A percentile compares a stretch with the other conserved stretches of the same genome.
phyloP scores from a whole-genome alignment of 2,329 filamentous ascomycete genomes.

The Tolypocladium guangdongense region DNA sequence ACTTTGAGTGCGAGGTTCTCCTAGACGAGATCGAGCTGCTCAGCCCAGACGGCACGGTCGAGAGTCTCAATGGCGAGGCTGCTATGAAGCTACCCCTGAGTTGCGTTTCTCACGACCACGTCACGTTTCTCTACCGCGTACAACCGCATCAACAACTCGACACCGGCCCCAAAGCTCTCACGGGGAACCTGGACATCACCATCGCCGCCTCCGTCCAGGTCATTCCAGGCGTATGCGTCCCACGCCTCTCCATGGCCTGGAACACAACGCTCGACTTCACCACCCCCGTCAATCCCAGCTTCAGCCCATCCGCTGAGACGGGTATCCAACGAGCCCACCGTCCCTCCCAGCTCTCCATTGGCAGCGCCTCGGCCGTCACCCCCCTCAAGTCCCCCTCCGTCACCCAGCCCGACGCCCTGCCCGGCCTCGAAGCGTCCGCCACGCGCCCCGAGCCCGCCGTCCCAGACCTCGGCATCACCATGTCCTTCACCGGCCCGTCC shows the following conservation, averaged over 20 bases:
- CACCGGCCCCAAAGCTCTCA: constrained; percentile 31
- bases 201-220: constrained; percentile 50
- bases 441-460: constrained; percentile 33
- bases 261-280: constrained; percentile 60
- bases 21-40: constrained; percentile 48
- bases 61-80: constrained; percentile 42
- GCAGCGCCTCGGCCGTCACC: constrained; percentile 37
- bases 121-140: constrained; percentile 64
- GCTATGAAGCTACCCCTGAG: constrained; percentile 42
- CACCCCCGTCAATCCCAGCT: constrained; percentile 51
- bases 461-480: constrained; percentile 58
- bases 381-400: constrained; percentile 48
- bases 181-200: constrained; percentile 45
- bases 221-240: constrained; percentile 44
- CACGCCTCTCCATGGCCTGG: constrained; percentile 56
- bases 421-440: constrained; percentile 44
- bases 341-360: constrained; percentile 53
- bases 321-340: constrained; percentile 51
- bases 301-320: constrained; percentile 40
- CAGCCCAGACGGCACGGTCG: constrained; percentile 46
- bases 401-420: constrained; percentile 48
- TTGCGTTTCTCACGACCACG: constrained; percentile 62
- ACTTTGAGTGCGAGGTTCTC: constrained; percentile 54
- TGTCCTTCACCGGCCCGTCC: constrained; percentile 58
- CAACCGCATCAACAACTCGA: constrained; percentile 39